Evolutionary conservation across 139 green algal species (phyloP).

Genomic region (Coelastrella sp.): DNA sequence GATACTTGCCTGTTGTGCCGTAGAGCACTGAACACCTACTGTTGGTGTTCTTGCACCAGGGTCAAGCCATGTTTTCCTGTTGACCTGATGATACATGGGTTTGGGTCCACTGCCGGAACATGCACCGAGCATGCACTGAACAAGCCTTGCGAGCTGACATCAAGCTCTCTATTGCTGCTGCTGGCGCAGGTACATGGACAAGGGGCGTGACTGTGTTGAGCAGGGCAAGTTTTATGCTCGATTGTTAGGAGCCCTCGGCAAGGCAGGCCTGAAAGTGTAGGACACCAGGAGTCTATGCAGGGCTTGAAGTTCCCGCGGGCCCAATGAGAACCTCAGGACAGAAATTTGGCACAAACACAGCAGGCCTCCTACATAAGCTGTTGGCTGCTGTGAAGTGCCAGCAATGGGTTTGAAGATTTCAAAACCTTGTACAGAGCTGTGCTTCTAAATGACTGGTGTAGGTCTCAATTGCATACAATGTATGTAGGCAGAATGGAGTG

Average conservation of each 20-base stretch:
- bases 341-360: neutral
- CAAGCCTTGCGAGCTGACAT: neutral
- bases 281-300: neutral
- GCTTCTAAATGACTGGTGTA: too few relatives aligned
- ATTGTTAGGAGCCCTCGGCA: conserved; percentile 53
- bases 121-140: too few relatives aligned
- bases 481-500: too few relatives aligned
- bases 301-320: neutral
- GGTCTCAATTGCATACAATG: too few relatives aligned
- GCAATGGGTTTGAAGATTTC: too few relatives aligned
- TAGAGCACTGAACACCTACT: too few relatives aligned
- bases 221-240: conserved; percentile 55
- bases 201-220: conserved; percentile 51
- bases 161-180: neutral
- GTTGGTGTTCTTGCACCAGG: too few relatives aligned
- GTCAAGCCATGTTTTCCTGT: too few relatives aligned
- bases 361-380: neutral
- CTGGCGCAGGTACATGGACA: conserved; percentile 52
- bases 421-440: too few relatives aligned
- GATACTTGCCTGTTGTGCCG: too few relatives aligned
- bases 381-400: neutral
- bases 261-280: conserved; percentile 56
- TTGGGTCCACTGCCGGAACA: too few relatives aligned
- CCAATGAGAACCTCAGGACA: neutral
- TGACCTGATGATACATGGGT: too few relatives aligned